These are phyloP conservation scores for Calonectria pauciramosa DNA, from an alignment of 2,329 filamentous ascomycete genomes.

Conservation along the genomic window DNA sequence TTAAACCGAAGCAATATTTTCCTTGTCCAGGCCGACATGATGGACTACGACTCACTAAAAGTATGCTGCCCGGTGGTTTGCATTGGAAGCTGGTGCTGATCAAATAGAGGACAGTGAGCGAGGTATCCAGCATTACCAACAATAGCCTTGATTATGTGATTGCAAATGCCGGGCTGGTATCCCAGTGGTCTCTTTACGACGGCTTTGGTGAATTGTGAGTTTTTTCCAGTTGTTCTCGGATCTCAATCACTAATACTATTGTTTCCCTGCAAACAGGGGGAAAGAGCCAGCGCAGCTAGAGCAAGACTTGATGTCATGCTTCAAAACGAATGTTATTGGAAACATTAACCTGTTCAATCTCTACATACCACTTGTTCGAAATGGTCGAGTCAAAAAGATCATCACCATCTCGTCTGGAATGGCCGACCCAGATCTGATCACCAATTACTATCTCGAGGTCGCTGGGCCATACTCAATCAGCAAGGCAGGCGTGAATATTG, in stretches of 20 bases:
- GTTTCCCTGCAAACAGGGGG: not conserved
- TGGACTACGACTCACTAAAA: conserved; percentile 27
- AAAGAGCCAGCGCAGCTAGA: conserved; percentile 19
- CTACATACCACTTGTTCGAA: conserved; percentile 66
- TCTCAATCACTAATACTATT: not conserved
- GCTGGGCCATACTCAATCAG: conserved; percentile 58
- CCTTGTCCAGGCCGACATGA: conserved; percentile 22
- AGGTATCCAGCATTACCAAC: conserved; percentile 47
- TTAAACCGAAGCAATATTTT: conserved; percentile 43
- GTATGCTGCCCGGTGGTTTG: not conserved
- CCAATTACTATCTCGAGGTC: conserved; percentile 51
- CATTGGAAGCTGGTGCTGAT: not conserved
- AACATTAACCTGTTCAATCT: conserved; percentile 65
- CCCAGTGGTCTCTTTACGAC: not conserved
- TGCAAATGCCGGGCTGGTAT: conserved; percentile 55
- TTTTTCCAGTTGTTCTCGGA: not conserved
- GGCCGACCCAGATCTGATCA: conserved; percentile 60
- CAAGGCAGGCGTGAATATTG: conserved; percentile 67
- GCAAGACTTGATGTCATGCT: conserved; percentile 32
- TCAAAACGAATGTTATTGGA: conserved; percentile 64
- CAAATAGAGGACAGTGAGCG: conserved; percentile 44
- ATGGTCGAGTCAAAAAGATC: conserved; percentile 66
- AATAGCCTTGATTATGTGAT: conserved; percentile 64
- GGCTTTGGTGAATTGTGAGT: conserved; percentile 6
- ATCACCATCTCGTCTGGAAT: conserved; percentile 63